These are phyloP conservation scores for Candida ficus DNA, from an alignment of 805 yeast genomes.

Conservation along the genomic window DNA sequence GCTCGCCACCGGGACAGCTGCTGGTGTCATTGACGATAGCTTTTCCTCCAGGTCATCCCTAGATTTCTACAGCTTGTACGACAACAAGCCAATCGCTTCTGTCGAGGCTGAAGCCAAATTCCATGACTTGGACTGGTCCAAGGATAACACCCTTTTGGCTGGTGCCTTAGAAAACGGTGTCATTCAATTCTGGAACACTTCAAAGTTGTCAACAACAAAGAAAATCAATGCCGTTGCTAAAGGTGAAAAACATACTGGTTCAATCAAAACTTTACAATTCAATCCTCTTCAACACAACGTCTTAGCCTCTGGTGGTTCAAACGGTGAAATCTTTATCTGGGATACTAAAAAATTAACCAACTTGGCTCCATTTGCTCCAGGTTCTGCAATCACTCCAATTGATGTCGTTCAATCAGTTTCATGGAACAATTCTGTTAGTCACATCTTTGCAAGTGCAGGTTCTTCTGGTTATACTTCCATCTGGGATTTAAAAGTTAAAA, in stretches of 20 bases:
- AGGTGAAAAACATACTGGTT: slow-evolving; percentile 56
- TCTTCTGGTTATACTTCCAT: slow-evolving; percentile 81
- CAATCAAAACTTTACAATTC: slow-evolving; percentile 71
- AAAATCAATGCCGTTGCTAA: slow-evolving; percentile 47
- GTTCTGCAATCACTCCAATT: slow-evolving; percentile 70
- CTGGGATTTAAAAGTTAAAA: slow-evolving; percentile 87
- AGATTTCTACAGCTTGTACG: slow-evolving; percentile 67
- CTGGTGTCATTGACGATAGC: slow-evolving; percentile 90
- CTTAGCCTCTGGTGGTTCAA: slow-evolving; percentile 82
- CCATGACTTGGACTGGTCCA: slow-evolving; percentile 82
- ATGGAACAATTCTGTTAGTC: slow-evolving; percentile 82
- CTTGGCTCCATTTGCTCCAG: slow-evolving; percentile 53
- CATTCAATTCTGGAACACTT: slow-evolving; percentile 72
- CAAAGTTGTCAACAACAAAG: slow-evolving; percentile 38
- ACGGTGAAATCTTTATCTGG: slow-evolving; percentile 89
- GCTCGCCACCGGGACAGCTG: slow-evolving; percentile 88
- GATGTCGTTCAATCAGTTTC: slow-evolving; percentile 69
- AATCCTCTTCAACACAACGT: slow-evolving; percentile 67
- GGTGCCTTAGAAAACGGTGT: slow-evolving; percentile 87
- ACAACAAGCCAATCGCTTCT: slow-evolving; percentile 36
- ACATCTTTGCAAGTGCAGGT: slow-evolving; percentile 88
- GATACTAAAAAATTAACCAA: slow-evolving; percentile 65
- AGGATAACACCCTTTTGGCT: slow-evolving; percentile 59
- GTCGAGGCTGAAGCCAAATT: slow-evolving; percentile 55
- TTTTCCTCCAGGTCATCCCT: slow-evolving; percentile 76